Evolutionary conservation across 2,329 filamentous ascomycete species (phyloP), one percentile per base, ranked within the genome.

Genomic region (Phaeosphaeriaceae sp.): DNA sequence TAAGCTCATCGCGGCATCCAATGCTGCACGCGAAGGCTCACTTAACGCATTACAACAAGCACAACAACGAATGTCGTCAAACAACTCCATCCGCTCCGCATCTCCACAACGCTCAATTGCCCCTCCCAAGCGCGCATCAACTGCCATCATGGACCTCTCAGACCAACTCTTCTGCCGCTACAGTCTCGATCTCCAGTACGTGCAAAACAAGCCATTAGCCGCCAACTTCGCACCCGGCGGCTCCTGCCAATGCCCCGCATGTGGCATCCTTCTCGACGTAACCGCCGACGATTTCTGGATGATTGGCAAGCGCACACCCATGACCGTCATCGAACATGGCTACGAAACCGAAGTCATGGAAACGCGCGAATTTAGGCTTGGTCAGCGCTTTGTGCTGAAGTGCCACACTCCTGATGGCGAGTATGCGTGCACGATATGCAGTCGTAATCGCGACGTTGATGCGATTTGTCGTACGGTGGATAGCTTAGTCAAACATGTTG

Each of bases 1-100:
- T 7, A 74, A 72, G 40, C 64, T 77, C 7, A 64, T 76, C 23
- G 66, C 67, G 2, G 75, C 75, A 29, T 75, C 76, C 11, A 68
- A 76, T 40, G 58, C 68, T 9, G 75, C 75, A 3, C 71, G 74
- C n/a, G 72, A 76, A 42, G 70, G 71, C 20, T 74, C 72, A 4
- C 52, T 77, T 21, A 62, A 70, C 18, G 75, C 75, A 0, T 59
- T 77, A 9, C 63, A 66, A 21, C 50, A 65, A 34, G 70, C 73
- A 30, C 67, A 72, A 55, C 56, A 64, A 17, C 69, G 72, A n/a
- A 57, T 74, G 32, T 58, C 60, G 2, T 41, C 52, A 2, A 34
- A 42, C 16, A 32, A 32, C 12, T 56, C 53, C 1, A 48, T 50
- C 9, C 48, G 57, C 42, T 56, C 61, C 8, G 48, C 55, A 12